Conservation (phyloP, 805 yeast species). For the Metschnikowia gelsemii region DNA sequence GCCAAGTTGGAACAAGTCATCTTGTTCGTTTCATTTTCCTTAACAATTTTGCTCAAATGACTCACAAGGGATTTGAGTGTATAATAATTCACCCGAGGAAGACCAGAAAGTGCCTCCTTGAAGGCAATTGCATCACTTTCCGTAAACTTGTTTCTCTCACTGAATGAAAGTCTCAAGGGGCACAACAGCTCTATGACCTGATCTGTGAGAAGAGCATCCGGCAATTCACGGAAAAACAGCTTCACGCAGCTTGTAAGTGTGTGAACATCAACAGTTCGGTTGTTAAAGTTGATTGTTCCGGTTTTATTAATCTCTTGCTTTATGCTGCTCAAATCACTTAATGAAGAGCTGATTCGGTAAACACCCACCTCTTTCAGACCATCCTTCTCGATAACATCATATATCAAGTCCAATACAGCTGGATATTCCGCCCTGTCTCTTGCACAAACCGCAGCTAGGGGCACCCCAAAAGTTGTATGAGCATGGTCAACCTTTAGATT, state of each 20-base stretch:
- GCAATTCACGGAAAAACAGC: constrained; percentile 77
- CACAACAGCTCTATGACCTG: constrained; percentile 61
- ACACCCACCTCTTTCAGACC: constrained; percentile 91
- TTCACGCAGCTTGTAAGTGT: constrained; percentile 88
- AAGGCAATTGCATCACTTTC: constrained; percentile 17
- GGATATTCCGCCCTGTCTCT: constrained; percentile 69
- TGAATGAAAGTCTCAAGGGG: constrained; percentile 29
- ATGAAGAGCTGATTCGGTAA: constrained; percentile 66
- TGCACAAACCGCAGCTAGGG: constrained; percentile 70
- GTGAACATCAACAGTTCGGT: constrained; percentile 66
- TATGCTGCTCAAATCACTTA: constrained; percentile 45
- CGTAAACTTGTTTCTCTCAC: constrained; percentile 6
- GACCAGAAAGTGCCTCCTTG: constrained; percentile 33
- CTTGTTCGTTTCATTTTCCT: constrained; percentile 65
- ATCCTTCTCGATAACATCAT: constrained; percentile 76
- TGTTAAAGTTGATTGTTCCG: constrained; percentile 52
- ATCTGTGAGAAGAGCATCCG: constrained; percentile 76
- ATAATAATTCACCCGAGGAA: constrained; percentile 68
- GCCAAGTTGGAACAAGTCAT: constrained; percentile 91
- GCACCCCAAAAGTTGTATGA: constrained; percentile 75
- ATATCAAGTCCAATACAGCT: constrained; percentile 57
- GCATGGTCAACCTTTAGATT: constrained; percentile 25
- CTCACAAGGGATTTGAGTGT: constrained; percentile 63
- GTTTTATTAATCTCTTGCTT: constrained; percentile 45
- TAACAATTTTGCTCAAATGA: constrained; percentile 70